Evolutionary conservation across 768 basidiomycete species (phyloP).

Genomic region (Collybiopsis luxurians): DNA sequence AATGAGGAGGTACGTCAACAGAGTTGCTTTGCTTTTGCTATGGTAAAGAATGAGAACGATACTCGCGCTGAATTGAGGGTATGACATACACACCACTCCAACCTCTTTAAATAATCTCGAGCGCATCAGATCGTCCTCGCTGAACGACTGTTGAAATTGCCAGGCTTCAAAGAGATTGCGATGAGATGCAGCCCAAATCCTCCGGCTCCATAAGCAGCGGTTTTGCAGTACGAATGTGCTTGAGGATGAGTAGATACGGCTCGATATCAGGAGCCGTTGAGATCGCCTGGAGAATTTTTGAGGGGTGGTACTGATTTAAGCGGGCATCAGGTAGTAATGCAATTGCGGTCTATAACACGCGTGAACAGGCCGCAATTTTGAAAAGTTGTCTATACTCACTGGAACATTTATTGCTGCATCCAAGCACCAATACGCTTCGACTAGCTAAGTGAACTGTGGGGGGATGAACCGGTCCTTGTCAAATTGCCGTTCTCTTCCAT

Average conservation of each 20-base stretch:
- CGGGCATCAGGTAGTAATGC: constrained; percentile 72
- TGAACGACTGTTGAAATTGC: constrained; percentile 71
- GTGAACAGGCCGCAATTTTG: neutral
- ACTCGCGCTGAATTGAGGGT: neutral
- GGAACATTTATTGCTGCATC: constrained; percentile 65
- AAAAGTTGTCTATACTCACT: constrained; percentile 45
- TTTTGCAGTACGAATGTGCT: constrained; percentile 74
- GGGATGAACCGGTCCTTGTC: constrained; percentile 58
- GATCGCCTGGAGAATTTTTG: constrained; percentile 74
- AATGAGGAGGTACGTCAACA: constrained; percentile 60
- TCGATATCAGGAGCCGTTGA: constrained; percentile 41
- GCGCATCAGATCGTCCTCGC: constrained; percentile 53
- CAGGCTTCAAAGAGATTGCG: constrained; percentile 68
- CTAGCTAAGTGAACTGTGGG: constrained; percentile 69
- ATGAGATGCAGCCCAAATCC: constrained; percentile 70
- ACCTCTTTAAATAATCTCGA: constrained; percentile 49
- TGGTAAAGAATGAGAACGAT: constrained; percentile 8
- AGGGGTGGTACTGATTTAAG: constrained; percentile 73
- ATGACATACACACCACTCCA: constrained; percentile 65
- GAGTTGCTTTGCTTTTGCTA: constrained; percentile 59
- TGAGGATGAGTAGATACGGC: constrained; percentile 56
- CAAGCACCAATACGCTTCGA: constrained; percentile 83
- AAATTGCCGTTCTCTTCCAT: constrained; percentile 55
- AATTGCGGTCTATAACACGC: constrained; percentile 54
- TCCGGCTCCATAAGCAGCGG: constrained; percentile 66